Evolutionary conservation across 768 basidiomycete species (phyloP), one percentile per base, ranked within the genome.

Genomic region (Mrakia frigida): DNA sequence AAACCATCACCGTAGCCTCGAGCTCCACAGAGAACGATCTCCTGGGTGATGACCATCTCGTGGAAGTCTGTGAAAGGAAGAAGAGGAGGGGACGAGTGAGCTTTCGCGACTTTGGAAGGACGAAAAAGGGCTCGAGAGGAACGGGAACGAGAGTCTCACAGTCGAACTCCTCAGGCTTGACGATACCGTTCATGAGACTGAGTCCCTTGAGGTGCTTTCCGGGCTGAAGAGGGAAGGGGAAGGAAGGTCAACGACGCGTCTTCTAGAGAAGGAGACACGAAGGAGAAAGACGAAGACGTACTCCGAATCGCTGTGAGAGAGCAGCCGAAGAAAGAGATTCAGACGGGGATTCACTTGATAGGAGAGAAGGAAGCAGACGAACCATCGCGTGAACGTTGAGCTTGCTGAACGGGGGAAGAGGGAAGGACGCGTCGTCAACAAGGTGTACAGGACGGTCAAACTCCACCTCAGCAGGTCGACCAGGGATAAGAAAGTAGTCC

Each of bases 81-180:
- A 50, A 63, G n/a, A 25, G 67, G 33, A 25, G 46, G 28, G 28
- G 14, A 28, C 9, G 21, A 23, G 37, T 25, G n/a, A 39, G 53
- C n/a, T n/a, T n/a, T n/a, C n/a, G n/a, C n/a, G n/a, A n/a, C n/a
- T n/a, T n/a, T n/a, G n/a, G n/a, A n/a, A n/a, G n/a, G n/a, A n/a
- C n/a, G n/a, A n/a, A n/a, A 1, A 10, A 2, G 18, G 33, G 50
- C 3, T 21, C 50, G 6, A 28, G 28, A 37, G 31, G 52, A 16
- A 9, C 11, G 28, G 28, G 28, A 35, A 33, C n/a, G n/a, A 53
- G 33, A 31, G 35, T 60, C 76, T 18, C 14, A 77, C 76, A 92
- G 82, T 95, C 91, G 80, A 91, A 95, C 82, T 94, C 90, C 82
- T 93, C 91, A 1, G 92, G 91, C 78, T 88, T 88, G 28, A 94